Percentiles rank a stretch among this genome's conserved stretches.
Conservation (phyloP, 257 asterid genomes). For the Lavandula angustifolia region DNA sequence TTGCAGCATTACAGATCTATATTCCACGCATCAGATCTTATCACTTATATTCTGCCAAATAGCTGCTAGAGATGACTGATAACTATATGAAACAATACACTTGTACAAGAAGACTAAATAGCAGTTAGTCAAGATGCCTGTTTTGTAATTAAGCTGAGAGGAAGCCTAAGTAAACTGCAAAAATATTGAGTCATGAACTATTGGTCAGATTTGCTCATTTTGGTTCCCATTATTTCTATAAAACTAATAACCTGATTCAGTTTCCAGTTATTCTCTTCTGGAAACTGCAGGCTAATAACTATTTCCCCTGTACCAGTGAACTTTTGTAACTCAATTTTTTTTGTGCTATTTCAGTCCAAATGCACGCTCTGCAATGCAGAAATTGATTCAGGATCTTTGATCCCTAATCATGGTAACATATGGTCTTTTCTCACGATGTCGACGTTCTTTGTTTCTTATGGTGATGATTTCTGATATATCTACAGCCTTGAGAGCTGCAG, state of each 20-base stretch:
- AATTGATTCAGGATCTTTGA: conserved; percentile 66
- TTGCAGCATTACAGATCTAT: too few relatives aligned
- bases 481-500: conserved; percentile 92
- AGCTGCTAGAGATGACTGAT: too few relatives aligned
- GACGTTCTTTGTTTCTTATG: conserved; percentile 18
- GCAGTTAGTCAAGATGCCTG: too few relatives aligned
- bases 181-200: too few relatives aligned
- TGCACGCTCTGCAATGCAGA: conserved; percentile 80
- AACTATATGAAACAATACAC: too few relatives aligned
- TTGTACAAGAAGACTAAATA: too few relatives aligned
- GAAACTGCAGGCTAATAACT: not conserved
- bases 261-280: conserved; percentile 21
- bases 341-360: conserved; percentile 66
- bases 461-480: conserved; percentile 32
- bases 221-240: conserved; percentile 1
- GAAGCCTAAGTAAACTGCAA: too few relatives aligned
- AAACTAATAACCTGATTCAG: conserved; percentile 3
- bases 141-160: too few relatives aligned
- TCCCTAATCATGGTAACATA: conserved; percentile 80
- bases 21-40: too few relatives aligned
- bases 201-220: conserved; percentile 2
- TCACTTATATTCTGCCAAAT: too few relatives aligned
- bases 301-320: conserved; percentile 6
- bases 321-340: conserved; percentile 14
- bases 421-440: conserved; percentile 11